phyloP scores from a whole-genome alignment of 352 stramenopile species.

The Peronospora farinosa region DNA sequence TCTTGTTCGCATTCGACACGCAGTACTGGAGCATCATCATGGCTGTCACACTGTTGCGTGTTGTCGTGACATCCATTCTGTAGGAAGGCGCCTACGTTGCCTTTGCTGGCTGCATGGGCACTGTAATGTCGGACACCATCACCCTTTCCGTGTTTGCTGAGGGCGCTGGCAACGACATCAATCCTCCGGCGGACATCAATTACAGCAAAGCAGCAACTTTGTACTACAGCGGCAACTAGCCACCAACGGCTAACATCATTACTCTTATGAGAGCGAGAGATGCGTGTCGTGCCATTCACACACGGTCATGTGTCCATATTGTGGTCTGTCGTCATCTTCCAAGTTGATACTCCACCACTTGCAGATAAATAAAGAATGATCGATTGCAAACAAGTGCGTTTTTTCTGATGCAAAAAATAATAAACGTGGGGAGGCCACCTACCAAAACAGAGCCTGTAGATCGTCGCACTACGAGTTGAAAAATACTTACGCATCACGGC shows the following conservation, averaged over 20 bases:
- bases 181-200: no score
- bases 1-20: constrained; percentile 17
- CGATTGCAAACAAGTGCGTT: constrained; percentile 23
- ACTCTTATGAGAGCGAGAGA: constrained; percentile 10
- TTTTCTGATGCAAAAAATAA: background rate
- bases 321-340: constrained; percentile 10
- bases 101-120: no score
- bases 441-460: no score
- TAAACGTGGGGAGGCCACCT: background rate
- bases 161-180: no score
- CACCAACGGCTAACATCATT: constrained; percentile 13
- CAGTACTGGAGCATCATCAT: no score
- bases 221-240: constrained; percentile 34
- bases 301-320: constrained; percentile 11
- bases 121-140: no score
- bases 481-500: background rate
- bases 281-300: constrained; percentile 9
- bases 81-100: no score
- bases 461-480: background rate
- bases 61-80: no score
- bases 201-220: no score
- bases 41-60: no score
- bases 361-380: constrained; percentile 32
- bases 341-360: constrained; percentile 14
- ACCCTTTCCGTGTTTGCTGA: no score